phyloP scores from a whole-genome alignment of 2,329 filamentous ascomycete genomes.

The Aspergillus persii region DNA sequence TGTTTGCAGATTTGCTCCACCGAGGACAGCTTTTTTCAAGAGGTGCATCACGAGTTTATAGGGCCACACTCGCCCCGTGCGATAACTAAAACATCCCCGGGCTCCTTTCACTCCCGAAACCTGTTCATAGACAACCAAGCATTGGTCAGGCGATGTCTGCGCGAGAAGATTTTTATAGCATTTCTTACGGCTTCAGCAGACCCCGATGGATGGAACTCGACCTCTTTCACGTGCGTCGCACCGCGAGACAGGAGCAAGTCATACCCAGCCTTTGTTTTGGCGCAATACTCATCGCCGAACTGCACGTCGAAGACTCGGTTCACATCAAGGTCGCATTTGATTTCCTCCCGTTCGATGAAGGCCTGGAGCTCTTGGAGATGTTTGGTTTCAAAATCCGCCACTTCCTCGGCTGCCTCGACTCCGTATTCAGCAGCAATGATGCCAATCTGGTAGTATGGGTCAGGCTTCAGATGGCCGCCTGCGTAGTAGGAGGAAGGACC shows the following conservation, averaged over 20 bases:
- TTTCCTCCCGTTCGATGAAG: slow-evolving; percentile 39
- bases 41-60: slow-evolving; percentile 79
- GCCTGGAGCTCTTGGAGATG: slow-evolving; percentile 42
- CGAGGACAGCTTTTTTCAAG: slow-evolving; percentile 57
- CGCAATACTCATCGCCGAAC: slow-evolving; percentile 28
- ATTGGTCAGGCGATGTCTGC: background rate
- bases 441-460: slow-evolving; percentile 39
- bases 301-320: slow-evolving; percentile 41
- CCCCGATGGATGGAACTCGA: slow-evolving; percentile 21
- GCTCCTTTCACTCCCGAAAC: slow-evolving; percentile 41
- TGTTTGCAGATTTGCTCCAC: slow-evolving; percentile 54
- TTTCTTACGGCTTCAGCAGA: slow-evolving; percentile 25
- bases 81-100: slow-evolving; percentile 32
- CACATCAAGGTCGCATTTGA: slow-evolving; percentile 45
- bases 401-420: slow-evolving; percentile 35
- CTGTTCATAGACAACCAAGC: slow-evolving; percentile 9
- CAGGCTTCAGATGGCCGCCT: slow-evolving; percentile 45
- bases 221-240: slow-evolving; percentile 27
- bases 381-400: slow-evolving; percentile 40
- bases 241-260: slow-evolving; percentile 27
- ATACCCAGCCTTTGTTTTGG: slow-evolving; percentile 30
- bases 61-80: slow-evolving; percentile 49
- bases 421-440: slow-evolving; percentile 33
- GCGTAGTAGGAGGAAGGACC: background rate
- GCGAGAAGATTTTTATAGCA: background rate